Evolutionary conservation across 1,284 basidiomycete species (phyloP).

Genomic region (Cryptococcus hybrid): DNA sequence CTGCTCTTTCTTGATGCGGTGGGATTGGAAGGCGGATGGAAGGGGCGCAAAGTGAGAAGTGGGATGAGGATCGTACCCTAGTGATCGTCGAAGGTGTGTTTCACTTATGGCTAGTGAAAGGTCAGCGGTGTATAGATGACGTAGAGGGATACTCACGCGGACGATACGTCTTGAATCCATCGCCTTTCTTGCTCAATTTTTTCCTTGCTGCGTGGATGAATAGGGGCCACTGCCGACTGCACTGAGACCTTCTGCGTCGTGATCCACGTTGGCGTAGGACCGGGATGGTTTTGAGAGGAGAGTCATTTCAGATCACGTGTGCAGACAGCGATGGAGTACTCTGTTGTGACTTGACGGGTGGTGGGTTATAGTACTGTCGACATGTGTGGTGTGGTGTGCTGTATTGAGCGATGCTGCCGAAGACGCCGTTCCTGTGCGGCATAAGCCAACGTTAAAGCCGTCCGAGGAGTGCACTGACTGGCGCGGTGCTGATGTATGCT

Average conservation of each 20-base stretch:
- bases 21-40: conserved; percentile 37
- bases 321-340: too few relatives aligned
- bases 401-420: too few relatives aligned
- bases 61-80: conserved; percentile 38
- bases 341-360: too few relatives aligned
- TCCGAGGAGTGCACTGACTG: too few relatives aligned
- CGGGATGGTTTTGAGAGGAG: conserved; percentile 38
- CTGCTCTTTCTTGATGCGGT: conserved; percentile 33
- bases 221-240: conserved; percentile 25
- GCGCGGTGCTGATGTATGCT: too few relatives aligned
- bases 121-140: conserved; percentile 2
- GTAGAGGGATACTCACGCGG: conserved; percentile 31
- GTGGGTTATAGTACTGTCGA: too few relatives aligned
- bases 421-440: too few relatives aligned
- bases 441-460: too few relatives aligned
- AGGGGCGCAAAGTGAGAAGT: conserved; percentile 37
- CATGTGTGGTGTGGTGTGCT: too few relatives aligned
- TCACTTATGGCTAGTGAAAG: conserved; percentile 28
- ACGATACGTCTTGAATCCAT: conserved; percentile 43
- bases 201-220: not conserved
- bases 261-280: conserved; percentile 42
- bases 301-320: conserved; percentile 10
- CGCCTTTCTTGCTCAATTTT: conserved; percentile 14
- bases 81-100: conserved; percentile 35
- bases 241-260: conserved; percentile 33